Percentiles rank a stretch among this genome's conserved stretches.
Conservation (phyloP, 208 protist species). For the Trypanosoma platydactyli region DNA sequence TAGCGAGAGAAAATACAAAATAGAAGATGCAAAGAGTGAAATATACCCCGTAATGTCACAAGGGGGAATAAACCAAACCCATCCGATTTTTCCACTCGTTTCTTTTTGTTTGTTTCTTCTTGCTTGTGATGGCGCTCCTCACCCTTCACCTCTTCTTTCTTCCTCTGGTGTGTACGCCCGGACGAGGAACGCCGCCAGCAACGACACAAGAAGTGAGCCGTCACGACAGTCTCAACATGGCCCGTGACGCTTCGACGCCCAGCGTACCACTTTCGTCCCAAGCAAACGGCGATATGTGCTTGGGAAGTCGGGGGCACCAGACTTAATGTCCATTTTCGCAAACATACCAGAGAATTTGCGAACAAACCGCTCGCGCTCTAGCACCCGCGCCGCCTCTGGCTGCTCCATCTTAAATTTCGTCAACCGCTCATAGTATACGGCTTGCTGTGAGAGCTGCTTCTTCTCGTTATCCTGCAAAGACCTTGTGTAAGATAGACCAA, state of each 20-base stretch:
- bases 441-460: conserved; percentile 88
- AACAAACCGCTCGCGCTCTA: conserved; percentile 85
- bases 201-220: neutral
- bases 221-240: conserved; percentile 55
- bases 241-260: conserved; percentile 88
- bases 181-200: conserved; percentile 9
- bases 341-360: conserved; percentile 92
- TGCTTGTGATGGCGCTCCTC: no score
- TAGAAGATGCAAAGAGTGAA: conserved; percentile 11
- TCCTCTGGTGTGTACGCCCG: neutral
- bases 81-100: no score
- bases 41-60: no score
- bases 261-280: conserved; percentile 85
- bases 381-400: conserved; percentile 78
- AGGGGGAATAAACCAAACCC: no score
- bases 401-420: conserved; percentile 92
- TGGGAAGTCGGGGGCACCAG: conserved; percentile 81
- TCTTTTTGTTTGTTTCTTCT: no score
- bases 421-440: conserved; percentile 87
- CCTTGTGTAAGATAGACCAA: conserved; percentile 87
- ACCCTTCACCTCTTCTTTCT: no score
- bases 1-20: neutral
- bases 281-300: conserved; percentile 86
- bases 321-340: conserved; percentile 85
- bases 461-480: conserved; percentile 89